Evolutionary conservation across 139 green algal genomes (phyloP), one percentile per base, ranked within the genome.

Genomic region (Tetraselmis chui): DNA sequence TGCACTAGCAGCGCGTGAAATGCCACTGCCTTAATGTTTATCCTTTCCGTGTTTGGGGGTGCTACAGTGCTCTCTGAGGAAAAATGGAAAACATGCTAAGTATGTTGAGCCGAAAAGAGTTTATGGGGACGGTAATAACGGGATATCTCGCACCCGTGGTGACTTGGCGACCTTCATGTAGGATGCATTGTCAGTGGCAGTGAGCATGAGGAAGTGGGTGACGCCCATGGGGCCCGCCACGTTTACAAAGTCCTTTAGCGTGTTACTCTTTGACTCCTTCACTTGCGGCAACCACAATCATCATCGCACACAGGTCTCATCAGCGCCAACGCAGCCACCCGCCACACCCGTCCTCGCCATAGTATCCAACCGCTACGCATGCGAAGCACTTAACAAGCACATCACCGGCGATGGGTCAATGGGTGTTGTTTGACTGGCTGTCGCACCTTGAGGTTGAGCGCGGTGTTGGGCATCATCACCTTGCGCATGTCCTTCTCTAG

Each of bases 391-490:
- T 5, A 24, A 83, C 11, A 23, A 22, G 5, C 5, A 81, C 22
- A 80, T 59, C 23, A 26, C 23, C 59, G 22, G 23, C 59, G 23
- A 75, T 75, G 59, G 23, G 23, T 23, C 23, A 75, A 23, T n/a
- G 59, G 59, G 59, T 22, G 74, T 22, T 81, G 23, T 2, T 27
- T 26, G 18, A n/a, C n/a, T 27, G 59, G 11, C 18, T 18, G 28
- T 32, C 81, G 75, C 81, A 94, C 94, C 88, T 91, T 93, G 1
- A 99, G 91, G 45, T 93, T 89, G 0, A 85, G 29, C 0, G 96
- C 96, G 0, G 96, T 99, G 92, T 98, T 92, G 75, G 96, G 96
- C 82, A 92, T 80, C 93, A 99, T 97, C 79, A 98, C 89, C n/a
- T 93, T 88, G 23, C 95, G 85, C 31, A 99, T 32, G 85, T 99